Base-by-base conservation (phyloP, 192 early-diverging fungal species). In the Coemansia sp. region DNA sequence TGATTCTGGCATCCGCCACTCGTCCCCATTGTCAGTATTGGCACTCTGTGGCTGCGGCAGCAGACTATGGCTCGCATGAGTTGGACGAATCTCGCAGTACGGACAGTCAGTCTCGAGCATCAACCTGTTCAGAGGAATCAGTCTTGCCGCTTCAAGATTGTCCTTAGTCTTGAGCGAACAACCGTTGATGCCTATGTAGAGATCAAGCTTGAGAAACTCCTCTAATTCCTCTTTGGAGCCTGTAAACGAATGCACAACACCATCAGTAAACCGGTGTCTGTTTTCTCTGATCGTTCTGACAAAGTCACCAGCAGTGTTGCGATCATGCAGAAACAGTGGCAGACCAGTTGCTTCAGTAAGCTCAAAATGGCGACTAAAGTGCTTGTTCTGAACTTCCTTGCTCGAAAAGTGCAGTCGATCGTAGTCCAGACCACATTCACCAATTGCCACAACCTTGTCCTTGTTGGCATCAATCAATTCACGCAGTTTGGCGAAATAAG, bases 101-200 rank as follows among this genome's bases (percentile, higher is more conserved):
- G 94, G 94, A 9, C 85, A 89, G 81, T 95, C 93, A 4, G 96
- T 97, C 67, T 97, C 96, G 55, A 98, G 66, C 90, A 97, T 86
- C 22, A 98, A 59, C 24, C 78, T 73, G 39, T 96, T 89, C 46
- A 84, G 38, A 10, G 96, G 95, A 34, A 97, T 85, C 24, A 63
- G 57, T 39, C 69, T 80, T 2, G 86, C 84, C 0, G 89, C 88
- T 3, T 85, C 80, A 11, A 98, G 49, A 61, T 93, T 95, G 34
- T 92, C 92, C 40, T 85, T 76, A 2, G 92, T 93, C 69, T 95
- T 95, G 19, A 95, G 63, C 12, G 91, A 94, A 69, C 96, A 98
- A 0, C 96, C 96, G 62, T 95, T 98, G 65, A 98, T 82, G n/a
- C 96, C 94, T 69, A 98, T 90, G 68, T 86, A 90, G 18, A 96